Conservation (phyloP, 176 grass and related monocot species). For the Miscanthus lutarioriparius region DNA sequence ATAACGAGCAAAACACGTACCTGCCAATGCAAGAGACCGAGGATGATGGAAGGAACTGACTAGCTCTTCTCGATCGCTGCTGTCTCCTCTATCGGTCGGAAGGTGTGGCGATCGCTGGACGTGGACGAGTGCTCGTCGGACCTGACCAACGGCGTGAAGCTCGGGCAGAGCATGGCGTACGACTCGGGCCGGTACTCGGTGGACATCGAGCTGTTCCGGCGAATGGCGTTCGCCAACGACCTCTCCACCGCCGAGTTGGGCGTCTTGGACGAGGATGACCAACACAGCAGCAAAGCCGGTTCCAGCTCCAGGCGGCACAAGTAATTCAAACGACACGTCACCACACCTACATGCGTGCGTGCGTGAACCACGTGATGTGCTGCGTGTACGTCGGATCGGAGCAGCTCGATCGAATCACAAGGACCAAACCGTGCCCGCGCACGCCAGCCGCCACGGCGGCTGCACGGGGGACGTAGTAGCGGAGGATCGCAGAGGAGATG, state of each 20-base stretch:
- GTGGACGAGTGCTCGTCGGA: constrained; percentile 45
- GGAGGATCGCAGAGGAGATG: background rate
- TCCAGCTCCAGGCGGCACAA: background rate
- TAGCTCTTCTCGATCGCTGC: too few species aligned
- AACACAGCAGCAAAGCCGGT: background rate
- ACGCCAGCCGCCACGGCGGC: background rate
- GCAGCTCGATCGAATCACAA: background rate
- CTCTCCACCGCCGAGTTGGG: constrained; percentile 40
- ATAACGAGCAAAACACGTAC: background rate
- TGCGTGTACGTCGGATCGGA: background rate
- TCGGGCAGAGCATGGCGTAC: constrained; percentile 66
- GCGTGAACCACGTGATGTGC: background rate
- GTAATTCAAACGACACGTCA: background rate
- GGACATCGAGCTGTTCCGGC: constrained; percentile 65
- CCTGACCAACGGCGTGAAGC: constrained; percentile 70
- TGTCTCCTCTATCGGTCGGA: background rate
- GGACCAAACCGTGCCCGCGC: background rate
- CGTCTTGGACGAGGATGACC: constrained; percentile 18
- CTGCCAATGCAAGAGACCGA: too few species aligned
- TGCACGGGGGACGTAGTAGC: background rate
- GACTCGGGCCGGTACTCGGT: constrained; percentile 56
- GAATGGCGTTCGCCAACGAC: constrained; percentile 50
- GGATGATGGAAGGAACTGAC: too few species aligned
- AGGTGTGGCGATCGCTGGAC: constrained; percentile 69
- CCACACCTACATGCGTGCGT: background rate